Percentiles rank a stretch among this genome's conserved stretches.
Conservation (phyloP, 192 early-diverging fungal genomes). For the Coemansia reversa region DNA sequence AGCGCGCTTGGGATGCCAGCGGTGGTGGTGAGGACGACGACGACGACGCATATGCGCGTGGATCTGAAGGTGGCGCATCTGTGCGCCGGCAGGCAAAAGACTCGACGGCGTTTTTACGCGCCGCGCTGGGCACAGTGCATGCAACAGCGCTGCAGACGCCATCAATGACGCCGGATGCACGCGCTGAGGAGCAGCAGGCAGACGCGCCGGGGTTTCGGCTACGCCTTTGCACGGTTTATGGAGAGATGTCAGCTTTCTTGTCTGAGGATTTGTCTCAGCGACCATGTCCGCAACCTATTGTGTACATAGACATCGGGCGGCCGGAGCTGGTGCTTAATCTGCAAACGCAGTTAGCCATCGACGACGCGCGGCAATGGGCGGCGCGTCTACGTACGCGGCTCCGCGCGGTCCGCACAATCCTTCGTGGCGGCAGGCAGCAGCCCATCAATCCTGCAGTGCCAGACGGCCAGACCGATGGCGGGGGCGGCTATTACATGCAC, state of each 20-base stretch:
- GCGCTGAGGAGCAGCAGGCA: constrained; percentile 37
- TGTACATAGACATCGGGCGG: constrained; percentile 30
- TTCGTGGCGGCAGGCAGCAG: constrained; percentile 3
- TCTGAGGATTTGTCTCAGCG: constrained; percentile 45
- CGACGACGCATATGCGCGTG: constrained; percentile 17
- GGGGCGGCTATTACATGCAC: constrained; percentile 17
- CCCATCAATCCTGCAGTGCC: neutral
- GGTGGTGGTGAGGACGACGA: constrained; percentile 3
- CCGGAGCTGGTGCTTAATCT: constrained; percentile 47
- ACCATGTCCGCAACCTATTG: constrained; percentile 44
- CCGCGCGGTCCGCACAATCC: constrained; percentile 10
- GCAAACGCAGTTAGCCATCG: constrained; percentile 43
- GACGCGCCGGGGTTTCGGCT: constrained; percentile 35
- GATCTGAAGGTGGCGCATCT: constrained; percentile 14
- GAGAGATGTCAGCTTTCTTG: constrained; percentile 54
- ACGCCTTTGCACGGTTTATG: constrained; percentile 33
- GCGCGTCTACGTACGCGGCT: constrained; percentile 17
- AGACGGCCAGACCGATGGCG: neutral
- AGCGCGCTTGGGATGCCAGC: constrained; percentile 12
- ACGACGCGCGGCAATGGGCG: constrained; percentile 32
- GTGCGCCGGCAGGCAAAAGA: constrained; percentile 28
- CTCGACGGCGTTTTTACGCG: constrained; percentile 44
- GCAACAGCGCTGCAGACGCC: constrained; percentile 35
- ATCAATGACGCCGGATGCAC: constrained; percentile 49
- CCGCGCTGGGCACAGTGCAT: constrained; percentile 33